Evolutionary conservation across 2,329 filamentous ascomycete species (phyloP), one percentile per base, ranked within the genome.

Genomic region (Aquanectria penicillioides): DNA sequence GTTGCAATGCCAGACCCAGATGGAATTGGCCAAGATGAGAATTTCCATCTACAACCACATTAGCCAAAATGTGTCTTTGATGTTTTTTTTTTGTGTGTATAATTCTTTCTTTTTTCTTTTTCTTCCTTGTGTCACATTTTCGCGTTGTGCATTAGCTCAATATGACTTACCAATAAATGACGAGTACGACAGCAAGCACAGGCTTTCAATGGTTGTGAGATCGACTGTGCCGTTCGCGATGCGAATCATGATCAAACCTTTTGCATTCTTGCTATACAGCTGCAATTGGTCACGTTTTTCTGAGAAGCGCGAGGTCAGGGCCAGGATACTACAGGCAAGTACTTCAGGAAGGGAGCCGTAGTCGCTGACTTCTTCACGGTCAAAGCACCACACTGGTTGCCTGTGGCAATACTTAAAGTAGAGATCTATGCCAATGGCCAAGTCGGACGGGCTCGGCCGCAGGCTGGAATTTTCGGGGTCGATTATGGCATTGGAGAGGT

Each of bases 181-280:
- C 3, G 79, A 81, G 40, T 81, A 83, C 0, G 81, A 78, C 1
- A 84, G 73, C 5, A 84, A 68, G 67, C 82, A 84, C 7, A 84
- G 62, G 61, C 80, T 82, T 61, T 84, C 81, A 3, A 84, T 79
- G 0, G 81, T 84, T 13, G 76, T 72, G 2, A 84, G 68, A 47
- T 80, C 78, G 3, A 84, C 81, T 0, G 79, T 77, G 3, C 81
- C 81, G 56, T 82, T 81, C 1, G 81, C 81, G 29, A 84, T 78
- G 17, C 81, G 79, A 5, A 82, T 74, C 81, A 83, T 83, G 62
- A 73, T 76, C 62, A 75, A 67, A 53, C 68, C 78, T 70, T 70
- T 78, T 34, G 75, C 81, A 69, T 72, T 76, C 44, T 75, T 75
- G 36, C 72, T 71, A 34, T 77, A 77, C 5, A 74, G 50, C 53